Evolutionary conservation across 305 asterid species (phyloP), one percentile per base, ranked within the genome.

Genomic region (Fraxinus dipetala): DNA sequence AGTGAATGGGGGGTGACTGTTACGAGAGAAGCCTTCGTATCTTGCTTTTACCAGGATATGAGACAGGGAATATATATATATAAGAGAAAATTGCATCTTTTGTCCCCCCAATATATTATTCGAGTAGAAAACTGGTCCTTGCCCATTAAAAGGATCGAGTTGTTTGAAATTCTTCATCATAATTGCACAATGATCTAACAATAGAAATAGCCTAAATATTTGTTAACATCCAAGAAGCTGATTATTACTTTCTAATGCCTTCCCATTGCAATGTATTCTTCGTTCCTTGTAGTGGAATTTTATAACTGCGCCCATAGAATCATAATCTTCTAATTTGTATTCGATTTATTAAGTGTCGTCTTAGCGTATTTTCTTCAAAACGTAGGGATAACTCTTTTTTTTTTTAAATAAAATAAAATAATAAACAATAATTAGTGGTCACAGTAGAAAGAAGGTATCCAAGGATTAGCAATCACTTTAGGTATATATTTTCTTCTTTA

Each of bases 31-130:
- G 35, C 34, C 67, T 56, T 18, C 6, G 7, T 56, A 18, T 56
- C 67, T 56, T 51, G 22, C 8, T 11, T 65, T 65, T 26, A 24
- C 35, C 18, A 26, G 10, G 43, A 32, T 48, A 20, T 56, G 72
- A 31, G 78, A 76, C 22, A 36, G 72, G 51, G 85, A 70, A 69
- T 78, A 38, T 38, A 38, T 38, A 36, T 35, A 31, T 69, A 67
- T 34, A 2, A 24, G n/a, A 3, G 35, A 65, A 65, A 65, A 65
- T 24, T 65, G 34, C 72, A 24, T 65, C 72, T 24, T 2, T 26
- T 28, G 32, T 22, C 45, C 31, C 35, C 34, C 72, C 18, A 65
- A 63, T 3, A 30, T 63, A 24, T 63, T 22, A 54, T 54, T 18
- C 26, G 26, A n/a, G 65, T 18, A 54, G 65, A 54, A 56, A 56